Percentiles rank a stretch among this genome's conserved stretches.
phyloP scores from a whole-genome alignment of 495 filamentous ascomycete genomes.

The Aspergillus mulundensis region DNA sequence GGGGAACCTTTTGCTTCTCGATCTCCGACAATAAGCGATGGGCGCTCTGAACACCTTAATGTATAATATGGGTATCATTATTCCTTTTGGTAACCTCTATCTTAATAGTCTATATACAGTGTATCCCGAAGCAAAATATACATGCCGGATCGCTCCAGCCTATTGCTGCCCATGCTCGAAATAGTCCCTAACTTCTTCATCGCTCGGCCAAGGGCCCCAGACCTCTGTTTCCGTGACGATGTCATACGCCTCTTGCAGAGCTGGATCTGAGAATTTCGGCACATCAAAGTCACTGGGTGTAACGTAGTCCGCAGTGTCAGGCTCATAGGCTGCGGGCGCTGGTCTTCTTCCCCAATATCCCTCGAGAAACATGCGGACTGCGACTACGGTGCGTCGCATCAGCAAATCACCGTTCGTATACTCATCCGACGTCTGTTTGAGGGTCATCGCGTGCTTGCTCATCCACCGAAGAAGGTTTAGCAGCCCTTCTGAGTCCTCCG shows the following conservation, averaged over 20 bases:
- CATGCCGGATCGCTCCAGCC: background rate
- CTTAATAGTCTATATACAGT: constrained; percentile 24
- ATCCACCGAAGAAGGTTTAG: constrained; percentile 52
- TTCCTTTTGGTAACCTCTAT: constrained; percentile 3
- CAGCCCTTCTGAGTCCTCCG: constrained; percentile 47
- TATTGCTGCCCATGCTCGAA: constrained; percentile 14
- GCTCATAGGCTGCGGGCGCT: background rate
- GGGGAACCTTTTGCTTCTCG: constrained; percentile 14
- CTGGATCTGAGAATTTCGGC: constrained; percentile 24
- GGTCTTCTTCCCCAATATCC: constrained; percentile 25
- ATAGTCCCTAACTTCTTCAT: constrained; percentile 50
- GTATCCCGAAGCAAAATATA: background rate
- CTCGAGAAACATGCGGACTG: constrained; percentile 52
- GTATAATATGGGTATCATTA: constrained; percentile 9
- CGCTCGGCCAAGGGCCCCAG: constrained; percentile 53
- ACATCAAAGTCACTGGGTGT: constrained; percentile 12
- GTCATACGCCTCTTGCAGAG: constrained; percentile 37
- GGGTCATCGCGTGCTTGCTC: constrained; percentile 32
- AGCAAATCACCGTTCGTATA: constrained; percentile 37
- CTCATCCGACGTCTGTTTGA: constrained; percentile 39
- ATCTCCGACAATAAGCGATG: constrained; percentile 20
- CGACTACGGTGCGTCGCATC: constrained; percentile 47
- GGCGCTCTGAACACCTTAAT: constrained; percentile 8
- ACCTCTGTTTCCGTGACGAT: constrained; percentile 40
- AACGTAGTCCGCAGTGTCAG: background rate